Evolutionary conservation across 495 filamentous ascomycete genomes (phyloP).

Genomic region (Penicillium atrosanguineum): DNA sequence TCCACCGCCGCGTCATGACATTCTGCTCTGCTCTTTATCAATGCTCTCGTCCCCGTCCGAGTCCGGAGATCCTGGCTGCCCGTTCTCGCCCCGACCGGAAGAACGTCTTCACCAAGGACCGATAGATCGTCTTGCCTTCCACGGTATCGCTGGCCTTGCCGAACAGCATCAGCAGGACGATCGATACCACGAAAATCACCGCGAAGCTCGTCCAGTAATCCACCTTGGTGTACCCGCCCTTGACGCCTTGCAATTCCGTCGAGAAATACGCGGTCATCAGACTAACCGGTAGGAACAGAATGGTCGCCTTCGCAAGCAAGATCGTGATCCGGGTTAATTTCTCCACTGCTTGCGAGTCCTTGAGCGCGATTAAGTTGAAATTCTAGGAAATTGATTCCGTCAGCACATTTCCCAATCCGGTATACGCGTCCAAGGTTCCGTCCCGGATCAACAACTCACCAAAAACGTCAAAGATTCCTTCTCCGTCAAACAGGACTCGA

Average conservation of each 20-base stretch:
- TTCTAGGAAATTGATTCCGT: slow-evolving; percentile 51
- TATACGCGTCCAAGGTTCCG: background rate
- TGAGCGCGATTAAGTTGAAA: slow-evolving; percentile 85
- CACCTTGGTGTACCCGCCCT: slow-evolving; percentile 53
- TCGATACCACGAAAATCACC: slow-evolving; percentile 62
- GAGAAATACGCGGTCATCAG: slow-evolving; percentile 86
- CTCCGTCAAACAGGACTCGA: slow-evolving; percentile 74
- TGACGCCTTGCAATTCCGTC: slow-evolving; percentile 60
- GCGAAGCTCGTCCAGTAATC: slow-evolving; percentile 75
- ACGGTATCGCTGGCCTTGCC: slow-evolving; percentile 48
- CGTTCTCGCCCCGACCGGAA: slow-evolving; percentile 34
- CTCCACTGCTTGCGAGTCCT: slow-evolving; percentile 76
- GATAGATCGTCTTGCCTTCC: slow-evolving; percentile 51
- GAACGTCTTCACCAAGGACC: slow-evolving; percentile 39
- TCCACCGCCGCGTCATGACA: slow-evolving; percentile 15
- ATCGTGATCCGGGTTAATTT: slow-evolving; percentile 77
- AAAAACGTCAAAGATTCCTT: slow-evolving; percentile 75
- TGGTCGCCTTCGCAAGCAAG: slow-evolving; percentile 77
- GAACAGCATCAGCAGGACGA: slow-evolving; percentile 52
- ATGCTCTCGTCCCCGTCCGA: slow-evolving; percentile 1
- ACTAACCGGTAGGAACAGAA: slow-evolving; percentile 81
- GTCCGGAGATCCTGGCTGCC: slow-evolving; percentile 11
- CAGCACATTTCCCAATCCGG: background rate
- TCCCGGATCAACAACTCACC: slow-evolving; percentile 31
- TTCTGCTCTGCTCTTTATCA: background rate